Conservation (phyloP, 495 filamentous ascomycete species). For the Hyaloscypha variabilis region DNA sequence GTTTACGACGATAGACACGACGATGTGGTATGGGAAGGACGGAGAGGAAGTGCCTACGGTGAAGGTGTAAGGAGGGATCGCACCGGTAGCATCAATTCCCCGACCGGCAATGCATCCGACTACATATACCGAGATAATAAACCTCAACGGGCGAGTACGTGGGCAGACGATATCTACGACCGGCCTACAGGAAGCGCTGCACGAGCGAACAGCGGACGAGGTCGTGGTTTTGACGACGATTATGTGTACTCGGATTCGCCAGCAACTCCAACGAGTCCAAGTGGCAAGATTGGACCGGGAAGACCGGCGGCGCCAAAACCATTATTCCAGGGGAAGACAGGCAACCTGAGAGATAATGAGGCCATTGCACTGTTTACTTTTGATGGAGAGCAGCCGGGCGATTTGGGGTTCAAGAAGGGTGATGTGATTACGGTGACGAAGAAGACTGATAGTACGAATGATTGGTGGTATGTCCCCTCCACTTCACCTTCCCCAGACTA, state of each 20-base stretch:
- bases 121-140: constrained; percentile 51
- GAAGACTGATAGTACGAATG: constrained; percentile 86
- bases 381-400: constrained; percentile 89
- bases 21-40: constrained; percentile 90
- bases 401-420: constrained; percentile 95
- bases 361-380: constrained; percentile 90
- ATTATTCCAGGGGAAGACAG: constrained; percentile 68
- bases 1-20: constrained; percentile 89
- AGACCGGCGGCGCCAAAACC: constrained; percentile 89
- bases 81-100: constrained; percentile 45
- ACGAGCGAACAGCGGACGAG: constrained; percentile 44
- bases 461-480: constrained; percentile 74
- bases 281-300: constrained; percentile 52
- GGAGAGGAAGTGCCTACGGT: constrained; percentile 72
- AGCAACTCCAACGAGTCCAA: constrained; percentile 32
- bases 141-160: constrained; percentile 75
- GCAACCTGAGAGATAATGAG: constrained; percentile 74
- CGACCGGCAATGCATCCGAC: constrained; percentile 49
- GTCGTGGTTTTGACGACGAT: constrained; percentile 52
- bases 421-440: constrained; percentile 97
- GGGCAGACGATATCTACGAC: constrained; percentile 90
- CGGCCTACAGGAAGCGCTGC: constrained; percentile 51
- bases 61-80: constrained; percentile 68
- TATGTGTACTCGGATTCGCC: constrained; percentile 61
- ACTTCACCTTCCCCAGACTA: neutral